Evolutionary conservation across 225 moss, liverwort and hornwort species (phyloP), one percentile per base, ranked within the genome.

Genomic region (Physcomitrellopsis africana): DNA sequence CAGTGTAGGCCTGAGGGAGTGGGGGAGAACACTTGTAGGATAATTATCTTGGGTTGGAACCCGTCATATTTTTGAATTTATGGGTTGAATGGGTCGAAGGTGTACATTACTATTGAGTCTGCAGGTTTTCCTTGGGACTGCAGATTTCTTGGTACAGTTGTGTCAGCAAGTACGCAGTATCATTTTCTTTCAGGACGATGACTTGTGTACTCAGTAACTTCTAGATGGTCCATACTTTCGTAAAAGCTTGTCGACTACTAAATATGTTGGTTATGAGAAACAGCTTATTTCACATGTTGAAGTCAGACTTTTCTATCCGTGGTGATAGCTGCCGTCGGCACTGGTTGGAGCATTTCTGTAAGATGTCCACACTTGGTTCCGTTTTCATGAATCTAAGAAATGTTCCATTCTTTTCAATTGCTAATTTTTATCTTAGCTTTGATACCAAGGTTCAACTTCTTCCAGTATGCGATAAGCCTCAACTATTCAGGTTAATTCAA

Each of bases 111-210:
- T 55, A 43, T 77, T 64, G 46, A 63, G 53, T 63, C 77, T 26
- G 64, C 61, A 70, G 77, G 77, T 64, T 55, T 77, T 77, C 56
- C 63, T 56, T 69, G 53, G 61, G 52, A 26, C 69, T 10, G 24
- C 68, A 76, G 24, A 60, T 51, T 68, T 62, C 47, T 73, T 63
- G 52, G 44, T 64, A 44, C 63, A 64, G 43, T 64, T 60, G 47
- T 76, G 49, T 59, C 8, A 10, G 51, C 60, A 69, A 68, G 76
- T 67, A 49, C 49, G 49, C 57, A 37, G 22, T 51, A 8, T 48
- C 47, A 11, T 41, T 41, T 29, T 16, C 49, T 57, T 19, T 5
- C 56, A 56, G 45, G 65, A 74, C 56, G 14, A 57, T 58, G 65
- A 58, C 58, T 48, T 58, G 10, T 46, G 18, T 60, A 41, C 51